Percentiles rank a stretch among this genome's conserved stretches.
phyloP scores from a whole-genome alignment of 2,329 filamentous ascomycete species.

The Colletotrichum musicola region DNA sequence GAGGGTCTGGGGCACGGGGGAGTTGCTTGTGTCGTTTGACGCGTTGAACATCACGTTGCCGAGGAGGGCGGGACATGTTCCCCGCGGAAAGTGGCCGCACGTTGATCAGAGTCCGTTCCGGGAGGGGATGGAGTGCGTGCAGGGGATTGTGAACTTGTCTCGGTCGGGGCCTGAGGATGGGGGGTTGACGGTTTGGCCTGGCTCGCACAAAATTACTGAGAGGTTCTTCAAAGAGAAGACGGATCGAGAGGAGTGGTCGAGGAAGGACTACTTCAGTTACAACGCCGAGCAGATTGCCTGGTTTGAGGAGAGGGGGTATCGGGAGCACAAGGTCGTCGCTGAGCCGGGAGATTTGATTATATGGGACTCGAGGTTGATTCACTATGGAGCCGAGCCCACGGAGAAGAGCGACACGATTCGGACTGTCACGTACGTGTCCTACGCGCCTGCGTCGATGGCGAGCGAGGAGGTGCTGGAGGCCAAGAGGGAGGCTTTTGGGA shows the following conservation, averaged over 20 bases:
- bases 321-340: conserved; percentile 49
- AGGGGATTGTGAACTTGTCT: conserved; percentile 45
- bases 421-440: conserved; percentile 51
- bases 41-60: conserved; percentile 56
- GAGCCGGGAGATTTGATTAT: conserved; percentile 51
- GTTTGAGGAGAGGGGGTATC: conserved; percentile 47
- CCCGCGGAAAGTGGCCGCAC: conserved; percentile 44
- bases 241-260: conserved; percentile 7
- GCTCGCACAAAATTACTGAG: conserved; percentile 19
- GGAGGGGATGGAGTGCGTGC: conserved; percentile 46
- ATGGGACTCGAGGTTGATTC: conserved; percentile 51
- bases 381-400: conserved; percentile 44
- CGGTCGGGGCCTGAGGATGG: conserved; percentile 39
- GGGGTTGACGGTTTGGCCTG: conserved; percentile 36
- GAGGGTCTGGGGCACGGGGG: conserved; percentile 54
- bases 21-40: conserved; percentile 61
- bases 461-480: conserved; percentile 42
- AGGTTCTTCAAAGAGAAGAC: conserved; percentile 19
- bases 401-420: conserved; percentile 49
- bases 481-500: conserved; percentile 41
- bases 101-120: conserved; percentile 47
- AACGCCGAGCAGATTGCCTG: conserved; percentile 40
- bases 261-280: conserved; percentile 17
- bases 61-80: conserved; percentile 41
- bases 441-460: conserved; percentile 52